Evolutionary conservation across 2,329 filamentous ascomycete species (phyloP), one percentile per base, ranked within the genome.

Genomic region (Lecanicillium sp.): DNA sequence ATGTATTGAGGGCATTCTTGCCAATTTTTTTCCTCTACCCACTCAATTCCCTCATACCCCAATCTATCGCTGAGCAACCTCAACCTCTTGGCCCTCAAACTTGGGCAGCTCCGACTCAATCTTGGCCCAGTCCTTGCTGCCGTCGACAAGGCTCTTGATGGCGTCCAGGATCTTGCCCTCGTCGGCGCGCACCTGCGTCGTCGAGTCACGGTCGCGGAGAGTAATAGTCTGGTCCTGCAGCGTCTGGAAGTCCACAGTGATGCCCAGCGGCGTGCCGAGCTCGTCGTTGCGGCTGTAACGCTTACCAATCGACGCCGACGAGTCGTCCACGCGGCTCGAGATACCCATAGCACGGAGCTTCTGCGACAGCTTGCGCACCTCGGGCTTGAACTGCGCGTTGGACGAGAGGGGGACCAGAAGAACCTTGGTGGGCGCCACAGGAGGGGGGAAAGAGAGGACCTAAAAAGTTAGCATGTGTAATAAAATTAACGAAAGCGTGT

Each of bases 161-260:
- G 89, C 88, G 49, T 79, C 77, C 51, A 93, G 70, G 51, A 97
- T 89, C 63, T 85, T 85, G 33, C 87, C 84, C 64, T 93, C 79
- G 53, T 81, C 83, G 10, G 87, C 87, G 52, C 93, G 85, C 50
- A 97, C 90, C 71, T 97, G 91, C 65, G 83, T 86, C 46, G 88
- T 96, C 35, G 84, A 86, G 70, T 97, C 93, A 54, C 90, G 84
- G 66, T 97, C 91, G 62, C 91, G 78, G 55, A 97, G 79, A 1
- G 91, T 97, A 62, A 94, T 80, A 7, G 86, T 86, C 63, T 81
- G 81, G 65, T 96, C 90, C 68, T 95, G 83, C 56, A 95, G 73
- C 40, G 88, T 94, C 74, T 97, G 88, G 78, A 96, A 97, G 67
- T 97, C 91, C 51, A 97, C 81, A 0, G 91, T 97, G 67, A 97